Base-by-base conservation (phyloP, 768 basidiomycete genomes). In the Rhizopogon vinicolor region DNA sequence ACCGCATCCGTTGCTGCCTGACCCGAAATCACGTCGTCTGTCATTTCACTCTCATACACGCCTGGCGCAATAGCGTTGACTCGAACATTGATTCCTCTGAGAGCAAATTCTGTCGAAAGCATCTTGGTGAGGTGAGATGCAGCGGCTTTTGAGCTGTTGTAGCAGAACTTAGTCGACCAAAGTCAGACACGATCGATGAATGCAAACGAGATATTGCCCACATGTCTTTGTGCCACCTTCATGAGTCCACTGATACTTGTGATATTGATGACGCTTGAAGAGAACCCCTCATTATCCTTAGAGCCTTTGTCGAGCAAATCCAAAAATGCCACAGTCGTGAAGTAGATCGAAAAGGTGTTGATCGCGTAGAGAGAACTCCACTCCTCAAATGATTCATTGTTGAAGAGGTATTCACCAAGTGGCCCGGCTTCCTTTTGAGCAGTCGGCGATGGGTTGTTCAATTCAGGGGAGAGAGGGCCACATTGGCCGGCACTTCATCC, bases 81-180 rank as follows among this genome's bases (percentile, higher is more conserved):
- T 54, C 88, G 87, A 29, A 91, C 81, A 8, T 81, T 80, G 9
- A 87, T 77, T 25, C 76, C 76, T 64, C 86, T 85, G 53, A 91
- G 71, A 3, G 84, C 85, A 51, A 90, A 76, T 62, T 91, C 90
- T 1, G 89, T 89, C 2, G 89, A 74, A 49, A 92, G 69, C 81
- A 91, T 80, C 69, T 76, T 85, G 9, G 88, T 88, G n/a, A 92
- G 72, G 59, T 91, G 89, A 12, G 85, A 78, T 5, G 82, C 84
- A 3, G 88, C 91, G 0, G 87, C 88, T 66, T 92, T 92, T 7
- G 86, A 75, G 61, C 86, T 87, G 68, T 92, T 92, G 68, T 92
- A 92, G 29, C 79, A 82, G 65, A 91, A 91, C 90, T 92, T 62
- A 22, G 22, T 35, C 19, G 19, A 50, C 22, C 37, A 18, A 29